Evolutionary conservation across 192 early-diverging fungal genomes (phyloP).

Genomic region (Neocallimastix lanati): DNA sequence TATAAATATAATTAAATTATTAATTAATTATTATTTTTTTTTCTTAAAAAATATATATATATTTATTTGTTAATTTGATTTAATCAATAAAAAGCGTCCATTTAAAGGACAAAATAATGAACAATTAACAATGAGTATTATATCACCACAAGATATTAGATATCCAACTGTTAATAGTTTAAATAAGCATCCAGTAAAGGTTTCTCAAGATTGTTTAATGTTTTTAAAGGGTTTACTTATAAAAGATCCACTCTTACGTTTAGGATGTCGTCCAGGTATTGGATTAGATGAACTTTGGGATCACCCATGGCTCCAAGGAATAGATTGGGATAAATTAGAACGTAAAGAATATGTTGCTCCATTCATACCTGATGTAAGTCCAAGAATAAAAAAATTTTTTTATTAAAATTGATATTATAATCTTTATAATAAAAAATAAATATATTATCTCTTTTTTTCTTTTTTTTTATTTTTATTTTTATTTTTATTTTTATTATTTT

Average conservation of each 20-base stretch:
- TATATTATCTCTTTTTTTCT: too few species aligned
- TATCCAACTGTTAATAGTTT: neutral
- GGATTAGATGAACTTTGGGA: slow-evolving; percentile 45
- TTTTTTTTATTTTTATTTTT: too few species aligned
- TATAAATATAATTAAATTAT: too few species aligned
- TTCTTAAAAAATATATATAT: neutral
- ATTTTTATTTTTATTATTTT: too few species aligned
- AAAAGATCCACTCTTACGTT: slow-evolving; percentile 49
- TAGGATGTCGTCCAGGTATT: slow-evolving; percentile 52
- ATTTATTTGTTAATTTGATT: too few species aligned
- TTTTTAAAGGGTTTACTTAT: slow-evolving; percentile 53
- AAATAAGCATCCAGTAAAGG: slow-evolving; percentile 3
- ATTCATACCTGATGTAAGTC: slow-evolving; percentile 66
- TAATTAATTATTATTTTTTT: too few species aligned
- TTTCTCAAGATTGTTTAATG: slow-evolving; percentile 39
- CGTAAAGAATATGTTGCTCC: slow-evolving; percentile 50
- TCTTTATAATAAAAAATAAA: too few species aligned
- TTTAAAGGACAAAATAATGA: slow-evolving; percentile 63
- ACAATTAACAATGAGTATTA: slow-evolving; percentile 44
- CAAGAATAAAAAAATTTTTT: too few species aligned
- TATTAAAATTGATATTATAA: too few species aligned
- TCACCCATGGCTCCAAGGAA: slow-evolving; percentile 62
- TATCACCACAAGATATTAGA: slow-evolving; percentile 35
- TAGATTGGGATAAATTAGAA: slow-evolving; percentile 62
- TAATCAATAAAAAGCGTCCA: slow-evolving; percentile 39